Evolutionary conservation across 2,329 filamentous ascomycete genomes (phyloP).

Genomic region (Aspergillus hortae): DNA sequence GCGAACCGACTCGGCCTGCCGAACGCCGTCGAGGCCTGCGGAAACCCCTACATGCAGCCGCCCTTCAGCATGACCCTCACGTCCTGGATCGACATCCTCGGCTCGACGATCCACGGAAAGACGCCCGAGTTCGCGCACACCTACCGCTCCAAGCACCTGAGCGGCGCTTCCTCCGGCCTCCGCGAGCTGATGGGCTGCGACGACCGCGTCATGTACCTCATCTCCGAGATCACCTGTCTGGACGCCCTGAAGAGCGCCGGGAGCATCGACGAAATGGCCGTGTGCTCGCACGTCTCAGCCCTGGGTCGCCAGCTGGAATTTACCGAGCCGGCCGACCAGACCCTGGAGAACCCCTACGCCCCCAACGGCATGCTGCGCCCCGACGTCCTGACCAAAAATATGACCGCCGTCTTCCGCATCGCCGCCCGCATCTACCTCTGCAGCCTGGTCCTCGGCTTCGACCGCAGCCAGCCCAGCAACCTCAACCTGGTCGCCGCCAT

Average conservation of each 20-base stretch:
- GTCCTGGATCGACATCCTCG: conserved; percentile 95
- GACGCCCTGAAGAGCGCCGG: conserved; percentile 80
- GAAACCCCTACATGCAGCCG: conserved; percentile 59
- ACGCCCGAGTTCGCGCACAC: conserved; percentile 87
- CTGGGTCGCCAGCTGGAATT: conserved; percentile 81
- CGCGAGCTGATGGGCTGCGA: conserved; percentile 96
- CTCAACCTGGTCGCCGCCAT: conserved; percentile 75
- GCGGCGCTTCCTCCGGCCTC: conserved; percentile 64
- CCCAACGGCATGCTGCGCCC: conserved; percentile 66
- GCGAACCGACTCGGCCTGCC: conserved; percentile 82
- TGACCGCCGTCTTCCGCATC: conserved; percentile 85
- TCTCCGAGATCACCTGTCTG: conserved; percentile 94
- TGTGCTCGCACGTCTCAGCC: conserved; percentile 86
- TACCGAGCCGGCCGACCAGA: conserved; percentile 66
- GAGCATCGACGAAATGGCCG: conserved; percentile 73
- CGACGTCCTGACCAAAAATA: conserved; percentile 79
- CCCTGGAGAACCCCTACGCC: conserved; percentile 57
- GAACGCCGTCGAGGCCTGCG: conserved; percentile 59
- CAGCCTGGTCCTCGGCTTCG: conserved; percentile 86
- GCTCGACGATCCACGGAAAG: conserved; percentile 83
- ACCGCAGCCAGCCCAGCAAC: conserved; percentile 69
- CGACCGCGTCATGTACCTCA: conserved; percentile 94
- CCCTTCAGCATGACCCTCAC: conserved; percentile 91
- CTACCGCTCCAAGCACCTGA: conserved; percentile 90
- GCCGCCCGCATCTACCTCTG: conserved; percentile 96